Percentiles rank a stretch among this genome's conserved stretches.
Conservation (phyloP, 2,329 filamentous ascomycete genomes). For the Claviceps sp. region DNA sequence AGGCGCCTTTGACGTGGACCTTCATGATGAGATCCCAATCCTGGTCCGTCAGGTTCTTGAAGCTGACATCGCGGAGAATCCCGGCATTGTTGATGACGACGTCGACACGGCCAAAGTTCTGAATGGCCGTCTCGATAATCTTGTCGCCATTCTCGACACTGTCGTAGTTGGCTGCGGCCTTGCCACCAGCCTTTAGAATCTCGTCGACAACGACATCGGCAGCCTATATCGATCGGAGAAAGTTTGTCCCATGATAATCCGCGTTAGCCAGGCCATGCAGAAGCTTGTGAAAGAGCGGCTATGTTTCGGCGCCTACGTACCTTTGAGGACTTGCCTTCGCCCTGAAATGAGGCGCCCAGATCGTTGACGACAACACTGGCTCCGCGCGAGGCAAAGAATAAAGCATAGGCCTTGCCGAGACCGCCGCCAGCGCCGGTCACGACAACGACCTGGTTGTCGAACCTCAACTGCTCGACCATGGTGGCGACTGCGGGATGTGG, state of each 20-base stretch:
- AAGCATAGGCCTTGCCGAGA: slow-evolving; percentile 67
- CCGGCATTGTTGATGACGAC: slow-evolving; percentile 96
- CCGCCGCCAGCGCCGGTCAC: slow-evolving; percentile 73
- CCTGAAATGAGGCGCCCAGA: slow-evolving; percentile 83
- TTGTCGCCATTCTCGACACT: slow-evolving; percentile 82
- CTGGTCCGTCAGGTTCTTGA: slow-evolving; percentile 96
- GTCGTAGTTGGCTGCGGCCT: slow-evolving; percentile 96
- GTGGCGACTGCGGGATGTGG: slow-evolving; percentile 14
- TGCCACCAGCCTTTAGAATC: slow-evolving; percentile 79
- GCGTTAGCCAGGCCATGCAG: background rate
- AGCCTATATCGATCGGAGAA: slow-evolving; percentile 34
- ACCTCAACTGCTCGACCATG: slow-evolving; percentile 61
- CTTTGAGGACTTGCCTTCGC: slow-evolving; percentile 77
- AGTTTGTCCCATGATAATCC: background rate
- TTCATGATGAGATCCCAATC: slow-evolving; percentile 94
- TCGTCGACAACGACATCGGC: slow-evolving; percentile 73
- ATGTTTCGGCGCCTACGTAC: slow-evolving; percentile 29
- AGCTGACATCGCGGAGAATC: slow-evolving; percentile 87
- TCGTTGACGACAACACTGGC: slow-evolving; percentile 96
- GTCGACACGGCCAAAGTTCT: slow-evolving; percentile 76
- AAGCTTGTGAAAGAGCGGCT: background rate
- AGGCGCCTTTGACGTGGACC: slow-evolving; percentile 86
- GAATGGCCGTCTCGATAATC: slow-evolving; percentile 83
- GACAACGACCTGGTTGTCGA: slow-evolving; percentile 73
- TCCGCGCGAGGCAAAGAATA: slow-evolving; percentile 84